Base-by-base conservation (phyloP, 1,139 yeast species). In the Geotrichum histeridarum region DNA sequence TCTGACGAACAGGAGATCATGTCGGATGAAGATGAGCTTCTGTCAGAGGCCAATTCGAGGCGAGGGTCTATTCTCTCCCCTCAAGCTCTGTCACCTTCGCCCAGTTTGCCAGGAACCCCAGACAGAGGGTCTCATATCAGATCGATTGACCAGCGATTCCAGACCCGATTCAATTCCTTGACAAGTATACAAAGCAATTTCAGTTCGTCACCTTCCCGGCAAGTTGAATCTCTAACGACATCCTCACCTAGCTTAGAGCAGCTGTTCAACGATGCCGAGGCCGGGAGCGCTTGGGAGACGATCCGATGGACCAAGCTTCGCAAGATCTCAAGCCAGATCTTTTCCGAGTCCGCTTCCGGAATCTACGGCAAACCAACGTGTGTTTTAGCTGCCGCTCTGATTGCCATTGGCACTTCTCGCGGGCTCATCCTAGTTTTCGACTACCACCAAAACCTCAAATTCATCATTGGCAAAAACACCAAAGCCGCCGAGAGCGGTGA, bases 361-460 rank as follows among this genome's bases (percentile, higher is more conserved):
- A 63, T 65, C 8, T 76, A 77, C 60, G 95, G 95, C 0, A 64
- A 67, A 1, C 78, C 83, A 0, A 70, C 76, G 0, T 69, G 71
- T 27, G 63, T 84, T 8, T 71, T 75, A 3, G 75, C 83, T 0
- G 76, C 82, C 1, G 73, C 81, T 2, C 73, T 73, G 53, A 73
- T 88, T 1, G 80, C 80, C 0, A 64, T 87, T 11, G 94, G 89
- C 1, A 86, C 94, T 0, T 63, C 76, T 1, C 74, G 74, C 49
- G 91, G 91, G 1, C 70, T 67, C 47, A 73, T 86, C 0, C 67
- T 85, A 15, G 73, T 83, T 1, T 87, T 84, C 66, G 84, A 82
- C 63, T 85, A 83, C 61, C 77, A 76, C 49, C 95, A 87, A 67
- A 71, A 67, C 39, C 67, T 82, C 12, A 71, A 73, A 33, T 71